These are phyloP conservation scores for Fusarium haematococcum DNA, from an alignment of 2,329 filamentous ascomycete genomes.

Conservation along the genomic window DNA sequence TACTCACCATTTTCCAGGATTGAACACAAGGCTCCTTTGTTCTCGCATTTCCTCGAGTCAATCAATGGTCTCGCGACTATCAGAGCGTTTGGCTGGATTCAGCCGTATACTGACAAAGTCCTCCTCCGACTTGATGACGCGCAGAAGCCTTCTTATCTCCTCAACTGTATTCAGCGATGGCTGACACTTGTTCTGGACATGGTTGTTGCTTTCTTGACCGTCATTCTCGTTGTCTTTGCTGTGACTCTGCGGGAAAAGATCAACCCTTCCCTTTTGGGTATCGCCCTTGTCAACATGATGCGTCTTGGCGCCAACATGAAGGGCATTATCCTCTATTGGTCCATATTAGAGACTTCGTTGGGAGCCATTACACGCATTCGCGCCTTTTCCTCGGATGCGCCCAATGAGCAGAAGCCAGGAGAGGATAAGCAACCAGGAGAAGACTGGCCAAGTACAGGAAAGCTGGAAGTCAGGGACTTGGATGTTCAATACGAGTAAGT, in stretches of 20 bases:
- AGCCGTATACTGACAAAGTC: conserved; percentile 52
- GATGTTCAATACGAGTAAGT: conserved; percentile 47
- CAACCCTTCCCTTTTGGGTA: conserved; percentile 49
- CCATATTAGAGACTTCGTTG: conserved; percentile 46
- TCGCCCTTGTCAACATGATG: conserved; percentile 54
- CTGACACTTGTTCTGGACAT: conserved; percentile 63
- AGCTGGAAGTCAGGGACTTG: conserved; percentile 38
- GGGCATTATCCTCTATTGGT: conserved; percentile 45
- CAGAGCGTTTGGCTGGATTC: conserved; percentile 55
- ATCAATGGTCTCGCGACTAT: conserved; percentile 50
- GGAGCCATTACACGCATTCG: conserved; percentile 47
- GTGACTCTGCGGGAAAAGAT: conserved; percentile 47
- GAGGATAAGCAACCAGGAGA: conserved; percentile 27
- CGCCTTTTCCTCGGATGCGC: conserved; percentile 42
- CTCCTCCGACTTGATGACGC: conserved; percentile 56
- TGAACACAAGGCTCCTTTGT: conserved; percentile 49
- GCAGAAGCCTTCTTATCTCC: conserved; percentile 65
- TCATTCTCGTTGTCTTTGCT: conserved; percentile 53
- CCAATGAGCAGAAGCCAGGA: conserved; percentile 34
- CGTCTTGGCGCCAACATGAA: conserved; percentile 43
- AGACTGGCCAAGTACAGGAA: conserved; percentile 41
- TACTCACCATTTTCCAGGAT: conserved; percentile 37
- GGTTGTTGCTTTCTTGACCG: conserved; percentile 61
- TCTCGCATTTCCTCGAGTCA: conserved; percentile 49
- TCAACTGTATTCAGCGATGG: conserved; percentile 66